Percentiles rank a stretch among this genome's conserved stretches.
Conservation (phyloP, 768 basidiomycete species). For the Lepiota brunneoincarnata region DNA sequence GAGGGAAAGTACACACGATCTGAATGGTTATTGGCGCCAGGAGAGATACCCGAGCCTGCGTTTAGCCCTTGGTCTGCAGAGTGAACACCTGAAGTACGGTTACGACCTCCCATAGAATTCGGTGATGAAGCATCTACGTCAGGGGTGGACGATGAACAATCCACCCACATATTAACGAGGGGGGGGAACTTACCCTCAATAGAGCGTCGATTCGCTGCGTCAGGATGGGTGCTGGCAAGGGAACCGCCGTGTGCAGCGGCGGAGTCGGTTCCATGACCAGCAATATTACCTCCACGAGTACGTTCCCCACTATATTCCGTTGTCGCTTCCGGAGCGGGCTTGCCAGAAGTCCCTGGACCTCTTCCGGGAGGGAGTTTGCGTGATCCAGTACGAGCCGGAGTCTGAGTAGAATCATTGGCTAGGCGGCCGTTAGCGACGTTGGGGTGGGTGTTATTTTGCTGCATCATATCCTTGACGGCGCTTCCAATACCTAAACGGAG, state of each 20-base stretch:
- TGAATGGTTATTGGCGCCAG: background rate
- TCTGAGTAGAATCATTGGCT: background rate
- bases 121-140: too few relatives aligned
- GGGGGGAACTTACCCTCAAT: background rate
- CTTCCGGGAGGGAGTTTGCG: conserved; percentile 20
- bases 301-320: conserved; percentile 11
- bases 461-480: background rate
- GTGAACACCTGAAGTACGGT: too few relatives aligned
- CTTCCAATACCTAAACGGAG: background rate
- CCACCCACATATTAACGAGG: too few relatives aligned
- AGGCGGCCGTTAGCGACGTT: too few relatives aligned
- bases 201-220: background rate
- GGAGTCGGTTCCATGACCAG: conserved; percentile 21
- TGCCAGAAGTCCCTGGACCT: conserved; percentile 19
- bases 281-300: conserved; percentile 8
- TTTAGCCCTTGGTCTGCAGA: too few relatives aligned
- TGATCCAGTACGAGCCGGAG: background rate
- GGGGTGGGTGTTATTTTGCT: background rate
- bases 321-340: conserved; percentile 4
- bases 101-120: too few relatives aligned
- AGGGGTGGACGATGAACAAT: too few relatives aligned
- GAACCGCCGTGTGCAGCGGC: conserved; percentile 18
- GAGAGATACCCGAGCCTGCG: background rate
- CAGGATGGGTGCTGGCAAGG: conserved; percentile 14
- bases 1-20: background rate